Conservation (phyloP, 441 rosid genomes). For the Mallotus repandus region DNA sequence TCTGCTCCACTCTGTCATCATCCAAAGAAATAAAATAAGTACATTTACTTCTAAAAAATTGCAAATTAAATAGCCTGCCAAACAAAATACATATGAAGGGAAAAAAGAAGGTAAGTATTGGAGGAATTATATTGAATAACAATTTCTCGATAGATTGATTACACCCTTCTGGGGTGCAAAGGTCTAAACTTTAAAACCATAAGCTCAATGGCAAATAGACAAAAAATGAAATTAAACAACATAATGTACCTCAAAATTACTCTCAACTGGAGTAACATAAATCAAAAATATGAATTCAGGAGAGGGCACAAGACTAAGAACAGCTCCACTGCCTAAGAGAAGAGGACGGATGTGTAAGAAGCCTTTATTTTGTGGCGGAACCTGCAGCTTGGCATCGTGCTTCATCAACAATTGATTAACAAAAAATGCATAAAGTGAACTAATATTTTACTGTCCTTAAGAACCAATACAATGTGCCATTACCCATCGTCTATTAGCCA, state of each 20-base stretch:
- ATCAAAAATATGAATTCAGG: constrained; percentile 43
- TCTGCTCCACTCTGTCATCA: constrained; percentile 35
- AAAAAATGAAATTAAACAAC: constrained; percentile 15
- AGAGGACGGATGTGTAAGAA: constrained; percentile 39
- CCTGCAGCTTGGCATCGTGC: constrained; percentile 28
- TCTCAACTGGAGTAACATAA: constrained; percentile 41
- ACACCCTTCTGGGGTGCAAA: not conserved
- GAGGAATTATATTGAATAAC: not conserved
- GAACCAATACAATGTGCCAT: constrained; percentile 2
- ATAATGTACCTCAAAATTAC: constrained; percentile 32
- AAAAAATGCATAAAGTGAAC: not conserved
- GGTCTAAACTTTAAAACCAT: not conserved
- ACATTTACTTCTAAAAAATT: not conserved
- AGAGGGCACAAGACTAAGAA: constrained; percentile 39
- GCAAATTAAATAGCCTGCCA: not conserved
- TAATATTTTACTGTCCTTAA: not conserved
- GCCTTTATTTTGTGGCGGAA: constrained; percentile 46
- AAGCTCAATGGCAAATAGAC: not conserved
- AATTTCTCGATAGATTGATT: not conserved
- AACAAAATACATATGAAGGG: not conserved
- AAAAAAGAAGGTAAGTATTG: not conserved
- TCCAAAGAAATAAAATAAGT: not conserved
- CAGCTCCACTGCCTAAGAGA: constrained; percentile 45
- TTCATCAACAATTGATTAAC: not conserved
- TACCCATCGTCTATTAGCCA: constrained; percentile 47